These are phyloP conservation scores for Stagonosporopsis vannaccii DNA, from an alignment of 2,329 filamentous ascomycete species.

Conservation along the genomic window DNA sequence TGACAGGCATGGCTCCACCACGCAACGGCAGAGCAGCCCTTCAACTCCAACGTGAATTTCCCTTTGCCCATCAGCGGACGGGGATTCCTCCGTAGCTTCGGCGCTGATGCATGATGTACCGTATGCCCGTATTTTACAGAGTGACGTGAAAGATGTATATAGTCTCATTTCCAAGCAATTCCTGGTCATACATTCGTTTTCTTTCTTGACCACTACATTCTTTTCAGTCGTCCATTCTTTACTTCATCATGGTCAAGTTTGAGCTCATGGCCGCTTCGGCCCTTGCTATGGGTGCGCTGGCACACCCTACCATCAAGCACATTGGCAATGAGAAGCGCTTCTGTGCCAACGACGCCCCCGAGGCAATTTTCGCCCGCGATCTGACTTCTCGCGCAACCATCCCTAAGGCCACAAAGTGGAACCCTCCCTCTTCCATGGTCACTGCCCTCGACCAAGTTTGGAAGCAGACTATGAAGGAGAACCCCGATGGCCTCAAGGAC, in stretches of 20 bases:
- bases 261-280: conserved; percentile 24
- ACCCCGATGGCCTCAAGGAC: conserved; percentile 32
- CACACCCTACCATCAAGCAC: conserved; percentile 35
- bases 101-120: not conserved
- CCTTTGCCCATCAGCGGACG: not conserved
- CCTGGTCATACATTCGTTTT: not conserved
- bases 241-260: conserved; percentile 28
- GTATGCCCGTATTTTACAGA: not conserved
- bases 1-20: conserved; percentile 7
- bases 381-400: conserved; percentile 25
- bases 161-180: not conserved
- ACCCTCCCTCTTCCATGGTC: conserved; percentile 32
- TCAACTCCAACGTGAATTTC: conserved; percentile 1
- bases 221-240: conserved; percentile 11
- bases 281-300: conserved; percentile 29
- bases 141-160: not conserved
- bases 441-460: conserved; percentile 36
- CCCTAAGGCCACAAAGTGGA: conserved; percentile 32
- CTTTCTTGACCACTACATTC: conserved; percentile 7
- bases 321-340: conserved; percentile 29
- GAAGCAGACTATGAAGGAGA: conserved; percentile 34
- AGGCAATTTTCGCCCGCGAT: conserved; percentile 21
- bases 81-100: not conserved
- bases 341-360: conserved; percentile 26
- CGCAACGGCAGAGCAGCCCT: not conserved